These are phyloP conservation scores for Nowakowskiella sp. DNA, from an alignment of 192 early-diverging fungal species.

Conservation along the genomic window DNA sequence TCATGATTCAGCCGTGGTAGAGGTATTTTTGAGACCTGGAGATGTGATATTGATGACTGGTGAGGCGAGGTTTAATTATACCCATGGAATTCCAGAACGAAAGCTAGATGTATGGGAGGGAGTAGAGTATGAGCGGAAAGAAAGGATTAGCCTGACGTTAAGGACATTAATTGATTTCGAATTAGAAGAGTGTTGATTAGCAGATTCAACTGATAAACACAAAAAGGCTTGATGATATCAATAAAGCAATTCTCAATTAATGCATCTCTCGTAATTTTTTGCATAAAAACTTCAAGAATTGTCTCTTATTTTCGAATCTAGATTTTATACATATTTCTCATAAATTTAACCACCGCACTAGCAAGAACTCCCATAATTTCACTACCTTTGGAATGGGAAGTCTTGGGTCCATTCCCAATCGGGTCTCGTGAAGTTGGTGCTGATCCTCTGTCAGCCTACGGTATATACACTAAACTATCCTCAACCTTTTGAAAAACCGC, in stretches of 20 bases:
- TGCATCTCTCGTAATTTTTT: no score
- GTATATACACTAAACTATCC: slow-evolving; percentile 17
- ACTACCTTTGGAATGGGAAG: slow-evolving; percentile 20
- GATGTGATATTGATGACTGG: slow-evolving; percentile 37
- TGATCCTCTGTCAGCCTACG: slow-evolving; percentile 64
- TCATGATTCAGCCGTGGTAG: neutral
- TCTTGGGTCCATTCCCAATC: slow-evolving; percentile 63
- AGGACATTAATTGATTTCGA: no score
- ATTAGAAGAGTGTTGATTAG: no score
- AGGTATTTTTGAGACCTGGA: slow-evolving; percentile 25
- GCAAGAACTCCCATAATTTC: no score
- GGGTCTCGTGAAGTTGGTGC: slow-evolving; percentile 51
- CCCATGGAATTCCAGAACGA: slow-evolving; percentile 37
- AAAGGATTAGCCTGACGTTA: slow-evolving; percentile 20
- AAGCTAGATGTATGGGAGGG: slow-evolving; percentile 18
- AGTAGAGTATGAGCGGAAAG: neutral
- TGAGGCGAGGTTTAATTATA: slow-evolving; percentile 42
- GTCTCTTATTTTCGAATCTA: no score
- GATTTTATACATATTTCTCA: no score
- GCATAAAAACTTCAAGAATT: no score
- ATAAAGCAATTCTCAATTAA: no score
- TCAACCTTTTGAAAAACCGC: neutral
- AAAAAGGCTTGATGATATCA: no score
- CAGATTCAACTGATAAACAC: no score
- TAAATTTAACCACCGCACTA: no score